Base-by-base conservation (phyloP, 2,329 filamentous ascomycete genomes). In the Monascus ruber region DNA sequence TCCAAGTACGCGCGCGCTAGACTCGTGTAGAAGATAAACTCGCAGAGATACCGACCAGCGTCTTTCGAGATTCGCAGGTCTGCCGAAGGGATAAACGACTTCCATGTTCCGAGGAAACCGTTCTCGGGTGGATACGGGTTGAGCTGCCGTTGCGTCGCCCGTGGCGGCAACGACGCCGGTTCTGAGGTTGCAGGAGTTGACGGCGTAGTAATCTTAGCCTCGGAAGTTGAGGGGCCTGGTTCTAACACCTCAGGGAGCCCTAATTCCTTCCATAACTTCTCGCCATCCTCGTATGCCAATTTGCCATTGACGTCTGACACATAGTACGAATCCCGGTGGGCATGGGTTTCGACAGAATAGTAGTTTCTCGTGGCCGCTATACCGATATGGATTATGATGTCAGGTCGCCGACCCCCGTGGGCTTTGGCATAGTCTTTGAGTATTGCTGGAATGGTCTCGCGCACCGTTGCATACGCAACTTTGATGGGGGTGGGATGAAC, bases 371-470 rank as follows among this genome's bases (percentile, higher is more conserved):
- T 82, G 55, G 57, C 66, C 0, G 85, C 83, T 73, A 93, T 86
- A 45, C 86, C 86, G 37, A 93, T 82, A 59, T 93, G 85, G 4
- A 94, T 59, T 24, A 79, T 71, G 26, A 82, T 63, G 58, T 93
- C 82, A 39, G 79, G 72, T 36, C 66, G 57, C 46, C 49, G 58
- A 42, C 56, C 55, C 44, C 60, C 60, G 36, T 65, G 57, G 5
- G 53, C 48, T 6, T 58, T 55, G 47, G 65, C 57, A 45, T 63
- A 65, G 26, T 63, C 47, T 9, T 64, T 54, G 64, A 85, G 76
- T 4, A 94, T 67, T 4, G 55, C 56, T 1, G 85, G 83, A 3
- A 88, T 69, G 2, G 80, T 59, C 8, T 66, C 60, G 37, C 77
- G 74, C 28, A 88, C 81, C 5, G 70, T 68, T 35, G 73, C 63